Conservation (phyloP, 2,329 filamentous ascomycete genomes). For the Beauveria brongniartii region DNA sequence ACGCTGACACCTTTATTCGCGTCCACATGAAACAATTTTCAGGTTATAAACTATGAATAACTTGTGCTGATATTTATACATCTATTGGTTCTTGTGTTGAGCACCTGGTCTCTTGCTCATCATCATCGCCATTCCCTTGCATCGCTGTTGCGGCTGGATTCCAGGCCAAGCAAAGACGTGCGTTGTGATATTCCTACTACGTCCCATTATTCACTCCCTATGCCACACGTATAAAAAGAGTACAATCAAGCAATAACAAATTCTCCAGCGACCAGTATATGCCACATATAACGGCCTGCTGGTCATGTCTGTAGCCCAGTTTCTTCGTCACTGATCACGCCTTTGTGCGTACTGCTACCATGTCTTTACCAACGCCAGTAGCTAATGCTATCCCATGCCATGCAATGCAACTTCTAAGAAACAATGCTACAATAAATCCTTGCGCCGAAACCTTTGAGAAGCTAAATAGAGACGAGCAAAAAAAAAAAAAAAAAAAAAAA, state of each 20-base stretch:
- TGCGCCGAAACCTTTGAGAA: not conserved
- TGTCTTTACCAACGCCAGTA: slow-evolving; percentile 11
- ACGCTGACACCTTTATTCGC: not conserved
- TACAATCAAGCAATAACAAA: slow-evolving; percentile 1
- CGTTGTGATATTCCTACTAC: not conserved
- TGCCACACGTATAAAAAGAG: not conserved
- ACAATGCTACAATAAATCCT: not conserved
- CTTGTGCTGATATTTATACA: not conserved
- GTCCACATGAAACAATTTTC: too few species aligned
- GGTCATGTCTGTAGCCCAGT: not conserved
- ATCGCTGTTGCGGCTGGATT: too few species aligned
- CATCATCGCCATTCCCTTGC: too few species aligned
- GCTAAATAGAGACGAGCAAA: not conserved
- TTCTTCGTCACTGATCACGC: not conserved
- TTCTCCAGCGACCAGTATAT: not conserved
- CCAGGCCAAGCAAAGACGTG: not conserved
- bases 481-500: not conserved
- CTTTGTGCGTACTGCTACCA: not conserved
- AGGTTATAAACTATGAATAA: not conserved
- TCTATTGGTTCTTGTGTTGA: not conserved
- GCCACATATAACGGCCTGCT: not conserved
- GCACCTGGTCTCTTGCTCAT: not conserved
- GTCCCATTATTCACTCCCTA: not conserved
- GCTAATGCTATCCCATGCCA: slow-evolving; percentile 13
- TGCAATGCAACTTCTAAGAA: slow-evolving; percentile 13